Conservation (phyloP, 2,329 filamentous ascomycete genomes). For the Lasiodiplodia sp. region DNA sequence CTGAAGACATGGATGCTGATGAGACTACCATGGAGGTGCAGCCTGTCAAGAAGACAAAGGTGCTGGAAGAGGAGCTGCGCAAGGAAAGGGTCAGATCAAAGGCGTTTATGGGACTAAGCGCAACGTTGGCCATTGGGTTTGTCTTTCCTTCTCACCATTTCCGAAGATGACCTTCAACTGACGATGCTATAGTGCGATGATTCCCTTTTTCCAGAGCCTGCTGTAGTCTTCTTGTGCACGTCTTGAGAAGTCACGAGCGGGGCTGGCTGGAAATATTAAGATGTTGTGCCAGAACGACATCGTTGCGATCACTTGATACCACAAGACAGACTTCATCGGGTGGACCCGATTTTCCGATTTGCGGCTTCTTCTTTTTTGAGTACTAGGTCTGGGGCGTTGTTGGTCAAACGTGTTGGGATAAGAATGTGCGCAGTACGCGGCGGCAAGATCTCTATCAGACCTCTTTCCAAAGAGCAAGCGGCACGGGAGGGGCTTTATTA, state of each 20-base stretch:
- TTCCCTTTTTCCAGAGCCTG: constrained; percentile 28
- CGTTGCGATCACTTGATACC: constrained; percentile 11
- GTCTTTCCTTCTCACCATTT: constrained; percentile 49
- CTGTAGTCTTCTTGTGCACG: constrained; percentile 3
- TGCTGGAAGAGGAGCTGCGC: constrained; percentile 76
- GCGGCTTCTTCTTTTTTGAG: not conserved
- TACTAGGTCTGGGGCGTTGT: constrained; percentile 17
- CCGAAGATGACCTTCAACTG: not conserved
- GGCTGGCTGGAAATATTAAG: not conserved
- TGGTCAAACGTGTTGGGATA: constrained; percentile 14
- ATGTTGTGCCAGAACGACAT: not conserved
- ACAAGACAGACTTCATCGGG: not conserved
- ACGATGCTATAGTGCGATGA: constrained; percentile 17
- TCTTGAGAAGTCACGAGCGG: not conserved
- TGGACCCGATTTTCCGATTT: not conserved
- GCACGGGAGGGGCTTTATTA: not conserved
- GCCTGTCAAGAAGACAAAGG: constrained; percentile 75
- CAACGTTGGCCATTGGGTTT: constrained; percentile 89
- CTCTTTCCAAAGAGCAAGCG: not conserved
- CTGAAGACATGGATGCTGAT: constrained; percentile 55
- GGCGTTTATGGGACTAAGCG: constrained; percentile 84
- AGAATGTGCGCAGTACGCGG: not conserved
- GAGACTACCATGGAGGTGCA: constrained; percentile 52
- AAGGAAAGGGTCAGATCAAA: constrained; percentile 87
- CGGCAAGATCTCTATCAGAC: not conserved